A percentile compares a stretch with the other conserved stretches of the same genome.
These are phyloP conservation scores for Kickxella alabastrina DNA, from an alignment of 192 early-diverging fungal species.

Conservation along the genomic window DNA sequence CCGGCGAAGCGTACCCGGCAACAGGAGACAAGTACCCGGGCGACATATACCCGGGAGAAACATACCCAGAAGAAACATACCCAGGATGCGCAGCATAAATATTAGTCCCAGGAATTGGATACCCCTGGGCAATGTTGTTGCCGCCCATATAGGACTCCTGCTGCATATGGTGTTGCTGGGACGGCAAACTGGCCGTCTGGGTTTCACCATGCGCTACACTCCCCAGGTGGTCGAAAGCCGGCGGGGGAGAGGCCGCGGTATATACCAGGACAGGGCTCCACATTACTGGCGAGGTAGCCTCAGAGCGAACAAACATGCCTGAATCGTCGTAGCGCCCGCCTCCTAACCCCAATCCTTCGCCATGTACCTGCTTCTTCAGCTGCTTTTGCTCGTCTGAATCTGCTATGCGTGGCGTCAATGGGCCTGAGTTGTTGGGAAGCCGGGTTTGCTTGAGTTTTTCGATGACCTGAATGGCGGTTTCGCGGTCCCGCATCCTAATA, in stretches of 20 bases:
- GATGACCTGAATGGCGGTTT: conserved; percentile 64
- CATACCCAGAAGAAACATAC: conserved; percentile 15
- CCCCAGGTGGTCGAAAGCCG: conserved; percentile 7
- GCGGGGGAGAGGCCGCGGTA: conserved; percentile 22
- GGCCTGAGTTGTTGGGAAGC: conserved; percentile 58
- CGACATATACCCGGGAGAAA: conserved; percentile 19
- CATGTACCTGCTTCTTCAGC: conserved; percentile 62
- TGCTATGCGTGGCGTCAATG: conserved; percentile 74
- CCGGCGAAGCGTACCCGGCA: conserved; percentile 23
- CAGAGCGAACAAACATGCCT: conserved; percentile 12
- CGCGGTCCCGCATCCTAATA: conserved; percentile 64
- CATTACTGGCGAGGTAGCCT: conserved; percentile 31
- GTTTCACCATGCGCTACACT: too few species aligned
- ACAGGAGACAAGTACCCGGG: conserved; percentile 10
- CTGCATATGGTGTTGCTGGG: not conserved
- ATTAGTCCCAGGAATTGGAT: too few species aligned
- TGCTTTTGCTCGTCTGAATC: conserved; percentile 76
- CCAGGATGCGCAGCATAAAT: conserved; percentile 13
- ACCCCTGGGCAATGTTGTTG: too few species aligned
- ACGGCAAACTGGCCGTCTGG: not conserved
- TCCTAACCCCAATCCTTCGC: too few species aligned
- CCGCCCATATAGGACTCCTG: not conserved
- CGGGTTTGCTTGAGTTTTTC: conserved; percentile 60
- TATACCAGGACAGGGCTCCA: conserved; percentile 49
- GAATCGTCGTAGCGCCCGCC: conserved; percentile 13